A percentile compares a stretch with the other conserved stretches of the same genome.
These are phyloP conservation scores for Solanum etuberosum DNA, from an alignment of 257 asterid species.

Conservation along the genomic window DNA sequence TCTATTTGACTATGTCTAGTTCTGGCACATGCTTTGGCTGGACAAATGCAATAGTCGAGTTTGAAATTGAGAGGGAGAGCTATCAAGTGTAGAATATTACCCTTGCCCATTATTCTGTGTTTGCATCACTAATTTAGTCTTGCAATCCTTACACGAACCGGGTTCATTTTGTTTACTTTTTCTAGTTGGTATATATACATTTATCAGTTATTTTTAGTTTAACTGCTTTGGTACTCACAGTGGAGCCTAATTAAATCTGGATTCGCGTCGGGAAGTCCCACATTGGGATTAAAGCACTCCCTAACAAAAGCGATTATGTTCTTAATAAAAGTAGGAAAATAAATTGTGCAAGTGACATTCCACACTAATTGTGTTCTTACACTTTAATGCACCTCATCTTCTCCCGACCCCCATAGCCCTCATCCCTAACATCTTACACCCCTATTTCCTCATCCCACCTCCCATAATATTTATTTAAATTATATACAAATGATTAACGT, in stretches of 20 bases:
- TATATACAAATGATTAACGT: no score
- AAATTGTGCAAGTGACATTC: no score
- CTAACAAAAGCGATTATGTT: no score
- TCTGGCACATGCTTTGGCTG: background rate
- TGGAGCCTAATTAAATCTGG: background rate
- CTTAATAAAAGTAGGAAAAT: no score
- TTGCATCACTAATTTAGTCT: background rate
- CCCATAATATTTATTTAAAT: no score
- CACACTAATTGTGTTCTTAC: no score
- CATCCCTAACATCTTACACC: no score
- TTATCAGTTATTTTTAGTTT: background rate
- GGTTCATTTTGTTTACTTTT: background rate
- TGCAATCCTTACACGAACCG: background rate
- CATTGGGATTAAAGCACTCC: no score
- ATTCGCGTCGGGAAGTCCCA: accelerated
- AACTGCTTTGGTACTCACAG: background rate
- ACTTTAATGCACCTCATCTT: no score
- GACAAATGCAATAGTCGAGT: background rate
- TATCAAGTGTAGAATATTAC: background rate
- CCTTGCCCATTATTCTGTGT: background rate
- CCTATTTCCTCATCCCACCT: no score
- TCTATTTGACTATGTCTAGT: background rate
- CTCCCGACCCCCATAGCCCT: no score
- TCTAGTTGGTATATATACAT: background rate
- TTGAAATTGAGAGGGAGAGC: background rate